A percentile compares a stretch with the other conserved stretches of the same genome.
Conservation (phyloP, 805 yeast species). For the Alloascoidea hylecoeti region DNA sequence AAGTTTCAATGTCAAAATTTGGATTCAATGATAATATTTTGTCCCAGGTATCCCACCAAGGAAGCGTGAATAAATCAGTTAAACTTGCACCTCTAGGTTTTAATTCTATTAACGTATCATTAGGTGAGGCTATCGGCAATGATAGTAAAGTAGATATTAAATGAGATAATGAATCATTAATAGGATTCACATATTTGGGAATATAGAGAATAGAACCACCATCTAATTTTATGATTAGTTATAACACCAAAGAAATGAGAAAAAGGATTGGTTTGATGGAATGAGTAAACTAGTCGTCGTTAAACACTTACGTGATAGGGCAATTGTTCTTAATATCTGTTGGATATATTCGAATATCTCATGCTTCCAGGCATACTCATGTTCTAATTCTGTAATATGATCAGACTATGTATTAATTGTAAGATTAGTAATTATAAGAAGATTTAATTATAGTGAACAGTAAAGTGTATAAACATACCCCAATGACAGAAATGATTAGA, state of each 20-base stretch:
- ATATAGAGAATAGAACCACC: not conserved
- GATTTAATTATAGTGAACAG: too few species aligned
- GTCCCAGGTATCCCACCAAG: slow-evolving; percentile 36
- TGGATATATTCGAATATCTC: slow-evolving; percentile 17
- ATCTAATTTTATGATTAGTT: not conserved
- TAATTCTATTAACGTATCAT: not conserved
- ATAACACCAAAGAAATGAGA: too few species aligned
- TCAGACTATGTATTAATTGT: not conserved
- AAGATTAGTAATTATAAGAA: not conserved
- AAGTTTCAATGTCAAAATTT: not conserved
- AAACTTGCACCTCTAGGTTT: slow-evolving; percentile 5
- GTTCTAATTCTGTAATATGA: not conserved
- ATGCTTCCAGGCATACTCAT: slow-evolving; percentile 9
- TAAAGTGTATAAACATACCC: too few species aligned
- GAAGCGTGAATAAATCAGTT: slow-evolving; percentile 24
- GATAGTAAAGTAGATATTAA: not conserved
- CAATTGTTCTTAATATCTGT: slow-evolving; percentile 16
- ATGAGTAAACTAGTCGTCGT: too few species aligned
- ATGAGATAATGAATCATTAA: not conserved
- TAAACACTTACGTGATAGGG: slow-evolving; percentile 19
- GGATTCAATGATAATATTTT: slow-evolving; percentile 21
- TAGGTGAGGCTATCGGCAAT: not conserved
- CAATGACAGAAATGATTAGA: slow-evolving; percentile 4
- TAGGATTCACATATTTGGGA: not conserved
- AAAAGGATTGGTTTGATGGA: slow-evolving; percentile 9